Conservation (phyloP, 2,329 filamentous ascomycete genomes). For the Colletotrichum cereale region DNA sequence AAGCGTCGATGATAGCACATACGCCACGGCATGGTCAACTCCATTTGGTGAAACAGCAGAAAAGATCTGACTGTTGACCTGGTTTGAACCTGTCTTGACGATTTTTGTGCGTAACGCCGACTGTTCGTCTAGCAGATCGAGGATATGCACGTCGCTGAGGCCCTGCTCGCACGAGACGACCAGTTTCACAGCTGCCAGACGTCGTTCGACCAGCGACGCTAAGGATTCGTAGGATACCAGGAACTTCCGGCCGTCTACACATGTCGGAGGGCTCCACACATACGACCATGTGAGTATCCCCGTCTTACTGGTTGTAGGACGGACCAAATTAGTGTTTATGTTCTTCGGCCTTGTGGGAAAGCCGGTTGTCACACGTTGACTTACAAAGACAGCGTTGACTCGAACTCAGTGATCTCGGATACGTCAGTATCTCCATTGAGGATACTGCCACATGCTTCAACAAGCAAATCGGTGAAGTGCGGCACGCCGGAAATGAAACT, state of each 20-base stretch:
- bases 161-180: background rate
- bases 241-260: background rate
- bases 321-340: background rate
- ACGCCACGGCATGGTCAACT: background rate
- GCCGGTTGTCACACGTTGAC: slow-evolving; percentile 3
- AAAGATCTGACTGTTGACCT: background rate
- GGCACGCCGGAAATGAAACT: slow-evolving; percentile 79
- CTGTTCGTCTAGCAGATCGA: background rate
- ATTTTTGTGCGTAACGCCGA: background rate
- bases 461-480: slow-evolving; percentile 57
- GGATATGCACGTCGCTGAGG: background rate
- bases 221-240: background rate
- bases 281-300: background rate
- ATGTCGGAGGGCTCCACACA: background rate
- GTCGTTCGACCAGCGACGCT: background rate
- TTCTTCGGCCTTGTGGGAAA: background rate
- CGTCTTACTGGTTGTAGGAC: background rate
- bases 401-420: slow-evolving; percentile 20
- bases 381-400: slow-evolving; percentile 26
- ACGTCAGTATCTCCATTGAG: slow-evolving; percentile 16
- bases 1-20: background rate
- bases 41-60: background rate
- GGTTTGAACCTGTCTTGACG: background rate
- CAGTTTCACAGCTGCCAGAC: background rate
- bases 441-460: slow-evolving; percentile 18